Evolutionary conservation across 2,329 filamentous ascomycete species (phyloP).

Genomic region (Parastagonospora avenae): DNA sequence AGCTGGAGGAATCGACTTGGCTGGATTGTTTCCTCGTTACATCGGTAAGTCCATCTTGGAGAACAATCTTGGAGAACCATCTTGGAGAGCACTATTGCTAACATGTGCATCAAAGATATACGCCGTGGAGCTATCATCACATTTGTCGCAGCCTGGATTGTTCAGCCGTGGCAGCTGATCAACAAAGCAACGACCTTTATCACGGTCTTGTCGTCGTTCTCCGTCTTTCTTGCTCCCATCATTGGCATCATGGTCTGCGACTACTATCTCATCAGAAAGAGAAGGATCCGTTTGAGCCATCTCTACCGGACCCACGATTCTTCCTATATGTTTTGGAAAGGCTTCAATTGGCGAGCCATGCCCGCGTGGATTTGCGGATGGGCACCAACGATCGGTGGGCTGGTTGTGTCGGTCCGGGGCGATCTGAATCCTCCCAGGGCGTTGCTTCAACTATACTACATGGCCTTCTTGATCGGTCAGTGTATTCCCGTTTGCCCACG

Average conservation of each 20-base stretch:
- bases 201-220: conserved; percentile 50
- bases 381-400: conserved; percentile 51
- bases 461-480: conserved; percentile 54
- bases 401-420: conserved; percentile 45
- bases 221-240: conserved; percentile 48
- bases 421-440: conserved; percentile 42
- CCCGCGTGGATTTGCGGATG: conserved; percentile 53
- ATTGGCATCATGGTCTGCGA: conserved; percentile 49
- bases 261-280: conserved; percentile 45
- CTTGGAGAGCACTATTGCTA: too few relatives aligned
- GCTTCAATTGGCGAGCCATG: conserved; percentile 52
- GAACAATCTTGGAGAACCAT: too few relatives aligned
- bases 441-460: conserved; percentile 54
- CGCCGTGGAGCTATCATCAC: conserved; percentile 44
- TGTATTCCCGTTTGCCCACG: background rate
- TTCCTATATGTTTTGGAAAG: conserved; percentile 52
- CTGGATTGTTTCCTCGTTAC: conserved; percentile 41
- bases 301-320: conserved; percentile 45
- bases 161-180: conserved; percentile 47
- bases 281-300: conserved; percentile 44
- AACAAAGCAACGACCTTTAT: conserved; percentile 45
- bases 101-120: conserved; percentile 21
- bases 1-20: conserved; percentile 45
- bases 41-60: conserved; percentile 13
- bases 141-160: conserved; percentile 42